Evolutionary conservation across 2,329 filamentous ascomycete genomes (phyloP).

Genomic region (Huntiella moniliformis): DNA sequence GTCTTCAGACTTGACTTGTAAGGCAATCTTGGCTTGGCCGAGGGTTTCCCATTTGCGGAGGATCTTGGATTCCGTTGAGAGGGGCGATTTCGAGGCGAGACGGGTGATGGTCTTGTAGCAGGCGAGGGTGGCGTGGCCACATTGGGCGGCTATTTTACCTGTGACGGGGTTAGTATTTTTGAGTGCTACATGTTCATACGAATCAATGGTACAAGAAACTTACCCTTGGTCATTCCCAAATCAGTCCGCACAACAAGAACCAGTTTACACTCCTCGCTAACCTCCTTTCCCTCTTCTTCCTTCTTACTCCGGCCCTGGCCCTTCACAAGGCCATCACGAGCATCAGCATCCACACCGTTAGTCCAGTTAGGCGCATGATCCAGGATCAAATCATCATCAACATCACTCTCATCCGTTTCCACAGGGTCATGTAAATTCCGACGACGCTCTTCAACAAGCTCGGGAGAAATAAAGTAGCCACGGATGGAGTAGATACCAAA

Average conservation of each 20-base stretch:
- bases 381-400: conserved; percentile 40
- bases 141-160: conserved; percentile 97
- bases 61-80: conserved; percentile 38
- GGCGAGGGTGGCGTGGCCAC: conserved; percentile 85
- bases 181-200: background rate
- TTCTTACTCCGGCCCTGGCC: conserved; percentile 21
- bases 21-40: conserved; percentile 84
- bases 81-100: conserved; percentile 30
- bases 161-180: conserved; percentile 5
- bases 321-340: conserved; percentile 30
- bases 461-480: conserved; percentile 39
- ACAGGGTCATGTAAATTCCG: conserved; percentile 38
- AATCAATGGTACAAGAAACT: conserved; percentile 14
- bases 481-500: conserved; percentile 55
- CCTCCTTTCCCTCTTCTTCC: conserved; percentile 20
- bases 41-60: conserved; percentile 68
- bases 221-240: conserved; percentile 93
- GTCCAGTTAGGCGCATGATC: conserved; percentile 52
- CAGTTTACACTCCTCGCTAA: conserved; percentile 75
- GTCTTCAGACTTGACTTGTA: conserved; percentile 76
- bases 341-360: conserved; percentile 41
- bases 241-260: conserved; percentile 86
- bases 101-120: conserved; percentile 75
- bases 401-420: conserved; percentile 51
- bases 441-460: conserved; percentile 36